phyloP scores from a whole-genome alignment of 768 basidiomycete species.

The Xerocomellus amylosporus region DNA sequence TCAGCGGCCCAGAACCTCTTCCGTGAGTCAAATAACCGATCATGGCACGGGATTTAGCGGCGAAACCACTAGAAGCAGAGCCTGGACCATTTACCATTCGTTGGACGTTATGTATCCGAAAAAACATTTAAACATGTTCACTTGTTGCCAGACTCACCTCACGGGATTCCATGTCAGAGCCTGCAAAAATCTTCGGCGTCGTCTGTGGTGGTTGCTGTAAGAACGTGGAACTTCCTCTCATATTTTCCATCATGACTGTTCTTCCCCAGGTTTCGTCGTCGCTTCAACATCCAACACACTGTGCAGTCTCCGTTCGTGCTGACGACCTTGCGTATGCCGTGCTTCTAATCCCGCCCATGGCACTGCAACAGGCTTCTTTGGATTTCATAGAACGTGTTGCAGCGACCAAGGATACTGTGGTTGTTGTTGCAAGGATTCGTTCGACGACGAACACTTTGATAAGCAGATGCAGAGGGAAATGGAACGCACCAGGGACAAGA shows the following conservation, averaged over 20 bases:
- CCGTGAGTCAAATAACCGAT: background rate
- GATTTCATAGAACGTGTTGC: conserved; percentile 11
- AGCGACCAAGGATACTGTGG: conserved; percentile 18
- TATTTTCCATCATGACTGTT: background rate
- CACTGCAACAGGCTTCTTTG: conserved; percentile 2
- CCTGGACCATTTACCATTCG: background rate
- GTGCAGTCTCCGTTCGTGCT: conserved; percentile 16
- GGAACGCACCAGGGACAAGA: conserved; percentile 22
- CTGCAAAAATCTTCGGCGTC: background rate
- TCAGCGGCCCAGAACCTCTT: background rate
- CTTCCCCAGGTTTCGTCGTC: conserved; percentile 6
- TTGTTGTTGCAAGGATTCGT: conserved; percentile 15
- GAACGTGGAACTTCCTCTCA: background rate
- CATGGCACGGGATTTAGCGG: background rate
- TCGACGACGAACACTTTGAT: conserved; percentile 21
- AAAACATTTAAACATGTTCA: background rate
- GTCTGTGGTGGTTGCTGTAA: conserved; percentile 19
- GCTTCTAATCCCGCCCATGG: background rate
- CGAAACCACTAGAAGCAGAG: background rate
- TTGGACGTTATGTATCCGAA: background rate
- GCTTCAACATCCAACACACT: conserved; percentile 9
- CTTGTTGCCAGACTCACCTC: background rate
- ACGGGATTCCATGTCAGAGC: conserved; percentile 7
- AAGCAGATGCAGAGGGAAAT: conserved; percentile 12
- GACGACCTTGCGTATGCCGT: background rate